These are phyloP conservation scores for Cyphellophora attinorum DNA, from an alignment of 2,329 filamentous ascomycete genomes.

Conservation along the genomic window DNA sequence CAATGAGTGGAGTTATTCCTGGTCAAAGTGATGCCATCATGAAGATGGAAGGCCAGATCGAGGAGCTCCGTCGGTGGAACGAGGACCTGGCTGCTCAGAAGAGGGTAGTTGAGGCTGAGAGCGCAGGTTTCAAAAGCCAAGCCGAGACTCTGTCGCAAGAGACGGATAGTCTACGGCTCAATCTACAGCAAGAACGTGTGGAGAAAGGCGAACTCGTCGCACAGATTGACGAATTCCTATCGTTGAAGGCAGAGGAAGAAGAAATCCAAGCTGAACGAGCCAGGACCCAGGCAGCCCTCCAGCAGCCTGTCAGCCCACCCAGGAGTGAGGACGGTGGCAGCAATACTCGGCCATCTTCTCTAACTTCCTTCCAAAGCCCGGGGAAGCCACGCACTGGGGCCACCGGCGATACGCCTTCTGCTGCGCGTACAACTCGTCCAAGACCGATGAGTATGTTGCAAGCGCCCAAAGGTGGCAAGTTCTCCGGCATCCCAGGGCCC, in stretches of 20 bases:
- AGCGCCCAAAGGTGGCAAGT: conserved; percentile 16
- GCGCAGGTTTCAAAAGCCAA: conserved; percentile 66
- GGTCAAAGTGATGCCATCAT: conserved; percentile 21
- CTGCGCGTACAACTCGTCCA: conserved; percentile 4
- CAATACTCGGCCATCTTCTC: background rate
- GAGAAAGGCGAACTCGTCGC: conserved; percentile 40
- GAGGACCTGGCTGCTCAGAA: conserved; percentile 59
- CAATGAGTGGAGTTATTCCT: conserved; percentile 46
- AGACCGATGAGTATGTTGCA: conserved; percentile 19
- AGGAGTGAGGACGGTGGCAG: conserved; percentile 17
- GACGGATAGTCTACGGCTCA: conserved; percentile 53
- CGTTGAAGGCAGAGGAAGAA: conserved; percentile 27
- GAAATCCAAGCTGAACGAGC: conserved; percentile 10
- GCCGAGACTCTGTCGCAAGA: conserved; percentile 60
- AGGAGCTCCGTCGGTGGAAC: conserved; percentile 29
- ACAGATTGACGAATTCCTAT: conserved; percentile 35
- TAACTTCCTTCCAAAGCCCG: conserved; percentile 4
- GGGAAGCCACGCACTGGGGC: conserved; percentile 15
- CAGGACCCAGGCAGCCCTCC: conserved; percentile 2
- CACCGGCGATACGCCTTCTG: conserved; percentile 5
- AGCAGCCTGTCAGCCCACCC: conserved; percentile 16
- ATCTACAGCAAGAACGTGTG: conserved; percentile 43
- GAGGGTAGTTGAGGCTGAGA: conserved; percentile 61
- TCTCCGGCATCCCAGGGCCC: conserved; percentile 16
- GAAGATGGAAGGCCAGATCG: conserved; percentile 35